Base-by-base conservation (phyloP, 1,284 basidiomycete genomes). In the Anthracocystis panici-leucophaei region DNA sequence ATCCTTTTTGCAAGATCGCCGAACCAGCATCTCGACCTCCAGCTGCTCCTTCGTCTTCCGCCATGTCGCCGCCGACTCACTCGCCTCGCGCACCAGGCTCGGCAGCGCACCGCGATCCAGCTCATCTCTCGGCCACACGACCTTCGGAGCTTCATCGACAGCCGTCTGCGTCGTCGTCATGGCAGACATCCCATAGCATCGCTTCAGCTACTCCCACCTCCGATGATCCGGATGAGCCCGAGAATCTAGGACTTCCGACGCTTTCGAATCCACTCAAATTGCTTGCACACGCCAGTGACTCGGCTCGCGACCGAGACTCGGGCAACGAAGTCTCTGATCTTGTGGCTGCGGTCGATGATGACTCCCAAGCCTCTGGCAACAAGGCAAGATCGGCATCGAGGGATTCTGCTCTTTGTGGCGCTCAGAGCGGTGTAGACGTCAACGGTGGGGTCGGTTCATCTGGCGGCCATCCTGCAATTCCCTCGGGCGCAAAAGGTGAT, bases 221-320 rank as follows among this genome's bases (percentile, higher is more conserved):
- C 0, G 64, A 66, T 23, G 75, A 77, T 18, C 71, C 70, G 14
- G 75, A 77, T 21, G 70, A 77, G 48, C 71, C 75, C 2, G 70
- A 77, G 29, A 76, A 77, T 27, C 57, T 75, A 2, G 75, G 75
- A 8, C 52, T 77, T n/a, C 75, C 72, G 10, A 75, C 67, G 7
- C 59, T 77, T 16, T 69, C 64, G 9, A 77, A 77, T 31, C 75
- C 75, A 25, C 62, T 77, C 55, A 77, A 77, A 27, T 55, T 77
- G 38, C 61, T 77, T 0, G 75, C 74, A 9, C 68, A 68, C 11
- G 74, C 74, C 9, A 76, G 74, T 59, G 74, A 72, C 42, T 68
- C 68, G 18, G 74, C 74, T 4, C 49, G 70, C 25, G 75, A 74
- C 20, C 57, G 68, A 5, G 73, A 75, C 23, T 55, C 60, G 9